Percentiles rank a stretch among this genome's conserved stretches.
Conservation (phyloP, 164 flowering plant genomes). For the Magnolia changhungtana region DNA sequence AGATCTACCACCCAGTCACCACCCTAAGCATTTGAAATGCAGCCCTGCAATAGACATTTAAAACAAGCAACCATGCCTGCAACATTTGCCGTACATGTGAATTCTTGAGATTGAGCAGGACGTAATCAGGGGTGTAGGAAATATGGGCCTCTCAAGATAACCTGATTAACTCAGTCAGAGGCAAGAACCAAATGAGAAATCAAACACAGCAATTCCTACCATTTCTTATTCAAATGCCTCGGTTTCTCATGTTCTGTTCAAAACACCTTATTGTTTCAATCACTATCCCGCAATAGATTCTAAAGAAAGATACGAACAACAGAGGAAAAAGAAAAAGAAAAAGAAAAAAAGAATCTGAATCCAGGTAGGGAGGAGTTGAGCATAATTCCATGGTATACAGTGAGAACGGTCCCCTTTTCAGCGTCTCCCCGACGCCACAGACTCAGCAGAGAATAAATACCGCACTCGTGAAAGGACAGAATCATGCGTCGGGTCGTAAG, state of each 20-base stretch:
- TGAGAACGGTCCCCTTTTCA: conserved; percentile 11
- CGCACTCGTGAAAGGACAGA: conserved; percentile 94
- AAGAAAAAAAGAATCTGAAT: not conserved
- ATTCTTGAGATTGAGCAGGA: too few species aligned
- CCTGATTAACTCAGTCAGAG: not conserved
- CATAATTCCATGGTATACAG: not conserved
- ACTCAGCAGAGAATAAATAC: conserved; percentile 80
- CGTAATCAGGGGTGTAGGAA: too few species aligned
- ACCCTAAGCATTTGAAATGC: too few species aligned
- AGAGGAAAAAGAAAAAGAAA: not conserved
- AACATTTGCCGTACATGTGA: too few species aligned
- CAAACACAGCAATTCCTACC: not conserved
- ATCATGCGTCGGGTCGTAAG: conserved; percentile 92
- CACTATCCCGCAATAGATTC: too few species aligned
- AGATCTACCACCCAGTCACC: too few species aligned
- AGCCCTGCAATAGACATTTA: too few species aligned
- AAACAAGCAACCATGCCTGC: too few species aligned
- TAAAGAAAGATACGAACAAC: not conserved
- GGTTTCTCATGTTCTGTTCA: not conserved
- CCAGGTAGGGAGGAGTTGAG: not conserved
- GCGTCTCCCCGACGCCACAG: conserved; percentile 83
- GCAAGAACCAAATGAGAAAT: not conserved
- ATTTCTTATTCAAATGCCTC: too few species aligned
- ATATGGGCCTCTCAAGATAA: too few species aligned
- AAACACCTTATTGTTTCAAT: not conserved